phyloP scores from a whole-genome alignment of 2,329 filamentous ascomycete genomes.

The Coccinonectria pachysandricola region DNA sequence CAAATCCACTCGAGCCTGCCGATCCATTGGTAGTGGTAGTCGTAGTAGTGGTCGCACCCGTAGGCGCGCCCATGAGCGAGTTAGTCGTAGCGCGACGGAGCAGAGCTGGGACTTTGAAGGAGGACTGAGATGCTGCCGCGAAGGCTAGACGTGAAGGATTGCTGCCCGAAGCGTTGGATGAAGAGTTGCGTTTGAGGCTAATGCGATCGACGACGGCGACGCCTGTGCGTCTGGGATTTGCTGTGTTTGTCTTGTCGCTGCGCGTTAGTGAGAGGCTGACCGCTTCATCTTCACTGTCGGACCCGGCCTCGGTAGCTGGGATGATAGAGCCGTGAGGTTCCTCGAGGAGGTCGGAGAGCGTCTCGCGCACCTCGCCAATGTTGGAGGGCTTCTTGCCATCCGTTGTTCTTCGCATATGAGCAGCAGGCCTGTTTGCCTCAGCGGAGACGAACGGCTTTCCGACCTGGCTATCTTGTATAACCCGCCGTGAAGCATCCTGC shows the following conservation, averaged over 20 bases:
- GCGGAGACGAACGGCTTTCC: conserved; percentile 26
- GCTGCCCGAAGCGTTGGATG: conserved; percentile 23
- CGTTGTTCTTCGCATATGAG: conserved; percentile 52
- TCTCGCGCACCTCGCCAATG: conserved; percentile 71
- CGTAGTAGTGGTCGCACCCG: conserved; percentile 11
- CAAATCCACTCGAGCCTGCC: conserved; percentile 28
- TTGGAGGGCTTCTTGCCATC: conserved; percentile 59
- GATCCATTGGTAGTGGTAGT: conserved; percentile 17
- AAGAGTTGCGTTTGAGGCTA: conserved; percentile 49
- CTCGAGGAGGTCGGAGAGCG: conserved; percentile 74
- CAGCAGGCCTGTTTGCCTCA: conserved; percentile 40
- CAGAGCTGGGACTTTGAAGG: conserved; percentile 60
- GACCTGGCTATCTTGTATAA: conserved; percentile 43
- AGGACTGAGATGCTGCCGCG: conserved; percentile 29
- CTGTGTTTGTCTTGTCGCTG: conserved; percentile 42
- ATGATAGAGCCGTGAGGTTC: conserved; percentile 45
- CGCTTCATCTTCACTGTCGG: conserved; percentile 33
- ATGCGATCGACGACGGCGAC: conserved; percentile 61
- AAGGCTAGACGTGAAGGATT: conserved; percentile 52
- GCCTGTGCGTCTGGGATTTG: conserved; percentile 26
- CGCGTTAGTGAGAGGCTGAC: conserved; percentile 12
- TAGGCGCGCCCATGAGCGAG: conserved; percentile 34
- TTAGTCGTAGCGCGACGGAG: conserved; percentile 66
- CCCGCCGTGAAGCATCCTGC: conserved; percentile 21
- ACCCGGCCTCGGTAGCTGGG: conserved; percentile 29